Conservation (phyloP, 176 grass and related monocot species). For the Rhynchospora tenuis region DNA sequence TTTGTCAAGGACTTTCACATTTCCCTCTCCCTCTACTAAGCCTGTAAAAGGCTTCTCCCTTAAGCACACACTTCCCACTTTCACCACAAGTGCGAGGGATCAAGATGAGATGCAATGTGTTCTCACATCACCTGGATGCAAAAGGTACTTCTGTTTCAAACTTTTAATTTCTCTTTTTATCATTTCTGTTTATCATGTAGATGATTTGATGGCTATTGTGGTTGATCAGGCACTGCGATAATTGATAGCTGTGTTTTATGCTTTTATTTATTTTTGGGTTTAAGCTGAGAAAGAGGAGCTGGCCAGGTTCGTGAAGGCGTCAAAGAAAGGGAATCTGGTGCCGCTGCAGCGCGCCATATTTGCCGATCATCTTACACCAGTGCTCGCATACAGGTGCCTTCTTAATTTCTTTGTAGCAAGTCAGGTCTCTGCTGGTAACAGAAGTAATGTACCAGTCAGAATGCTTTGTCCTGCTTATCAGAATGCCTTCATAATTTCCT, state of each 20-base stretch:
- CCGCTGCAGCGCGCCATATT: conserved; percentile 74
- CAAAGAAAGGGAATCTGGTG: conserved; percentile 57
- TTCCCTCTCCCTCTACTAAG: not conserved
- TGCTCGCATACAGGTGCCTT: conserved; percentile 86
- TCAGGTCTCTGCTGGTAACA: not conserved
- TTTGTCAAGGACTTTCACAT: not conserved
- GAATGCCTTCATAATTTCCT: too few relatives aligned
- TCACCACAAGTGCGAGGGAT: not conserved
- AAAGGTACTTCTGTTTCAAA: conserved; percentile 7
- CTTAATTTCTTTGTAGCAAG: too few relatives aligned
- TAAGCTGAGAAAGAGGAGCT: conserved; percentile 56
- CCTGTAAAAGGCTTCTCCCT: not conserved
- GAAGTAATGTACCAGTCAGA: not conserved
- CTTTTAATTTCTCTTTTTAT: not conserved
- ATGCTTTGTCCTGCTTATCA: not conserved
- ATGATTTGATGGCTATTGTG: not conserved
- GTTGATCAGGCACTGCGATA: not conserved
- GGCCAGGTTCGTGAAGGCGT: conserved; percentile 35
- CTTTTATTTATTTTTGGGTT: not conserved
- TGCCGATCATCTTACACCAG: conserved; percentile 73
- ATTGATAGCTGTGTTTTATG: not conserved
- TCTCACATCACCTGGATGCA: not conserved
- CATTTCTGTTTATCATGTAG: not conserved
- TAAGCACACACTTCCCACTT: not conserved
- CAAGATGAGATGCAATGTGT: not conserved